Evolutionary conservation across 805 yeast genomes (phyloP), one percentile per base, ranked within the genome.

Genomic region (Candida succiphila): DNA sequence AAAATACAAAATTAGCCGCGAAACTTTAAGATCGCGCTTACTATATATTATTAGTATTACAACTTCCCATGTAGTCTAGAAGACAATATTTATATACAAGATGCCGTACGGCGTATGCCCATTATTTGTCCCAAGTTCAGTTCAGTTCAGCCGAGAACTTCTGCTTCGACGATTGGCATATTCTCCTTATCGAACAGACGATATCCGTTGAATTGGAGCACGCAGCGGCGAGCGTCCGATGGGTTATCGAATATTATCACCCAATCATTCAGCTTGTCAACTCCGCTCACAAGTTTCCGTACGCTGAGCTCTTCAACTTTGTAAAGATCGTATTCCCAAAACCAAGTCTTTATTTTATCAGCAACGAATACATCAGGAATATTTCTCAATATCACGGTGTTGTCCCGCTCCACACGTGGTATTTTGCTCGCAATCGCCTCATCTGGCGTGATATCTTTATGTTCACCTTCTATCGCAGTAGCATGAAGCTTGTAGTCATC

Each of bases 281-380:
- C 21, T 28, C 42, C 42, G 0, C 38, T 35, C 15, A 25, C 28
- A 1, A 44, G 32, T 16, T 31, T 34, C 20, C 47, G 24, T 4
- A 51, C 28, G 25, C 39, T 35, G 21, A 41, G 21, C 8, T 45
- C 49, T 9, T 41, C 48, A 4, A 40, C 29, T 17, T 41, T 36
- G 33, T 60, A 63, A 31, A 74, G 52, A 5, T 63, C 64, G 39
- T 69, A 71, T 35, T 69, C 67, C 77, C 78, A 73, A 1, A 74
- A 50, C 37, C 48, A 43, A 21, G 49, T 47, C 4, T 35, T 34
- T 2, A 75, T 36, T 4, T 67, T 61, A 2, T 43, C 44, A n/a
- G 48, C 49, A 0, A 59, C 51, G 16, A 71, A 41, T 4, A 63
- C 65, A 24, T 58, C 49, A 0, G 81, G 81, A 3, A 72, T 47